Evolutionary conservation across 345 rosid species (phyloP), one percentile per base, ranked within the genome.

Genomic region (Boechera divaricarpa): DNA sequence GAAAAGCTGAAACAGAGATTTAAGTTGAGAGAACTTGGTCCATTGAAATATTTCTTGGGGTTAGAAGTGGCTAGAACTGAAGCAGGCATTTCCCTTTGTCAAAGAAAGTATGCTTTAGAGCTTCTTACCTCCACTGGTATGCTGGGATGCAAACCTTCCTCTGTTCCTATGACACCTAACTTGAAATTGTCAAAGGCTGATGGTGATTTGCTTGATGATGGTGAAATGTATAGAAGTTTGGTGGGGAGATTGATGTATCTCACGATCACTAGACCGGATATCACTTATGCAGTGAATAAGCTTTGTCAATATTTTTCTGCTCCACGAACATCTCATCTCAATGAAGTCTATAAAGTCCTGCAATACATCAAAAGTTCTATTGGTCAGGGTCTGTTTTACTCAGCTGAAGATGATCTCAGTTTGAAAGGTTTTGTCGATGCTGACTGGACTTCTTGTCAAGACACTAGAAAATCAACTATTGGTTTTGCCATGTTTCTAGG

Each of bases 41-140:
- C 13, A 1, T 15, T 12, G 2, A 56, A 56, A 0, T 31, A 13
- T 1, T 38, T 60, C 2, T 3, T 60, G 0, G 65, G 65, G 0
- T 2, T 59, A 0, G 64, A 35, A 1, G 6, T 61, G 0, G 65
- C 48, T 2, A 1, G 16, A 0, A 18, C 1, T 0, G 3, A 5
- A 1, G 1, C 4, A 0, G 48, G 65, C 0, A 61, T 61, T 0
- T 61, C 10, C 0, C 0, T 61, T 0, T 18, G 8, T 1, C 32
- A 61, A 1, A 0, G 16, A 0, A 61, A 39, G 0, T 39, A 61
- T 18, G 18, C 11, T 0, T 2, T 61, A 0, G 41, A 57, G 0
- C 11, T 57, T 3, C 10, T 57, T 0, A 1, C 41, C 0, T 13
- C 21, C 4, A 31, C 10, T 0, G 41, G 45, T 0, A 57, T 57